Evolutionary conservation across 2,329 filamentous ascomycete genomes (phyloP).

Genomic region (Herpotrichia juniperi): DNA sequence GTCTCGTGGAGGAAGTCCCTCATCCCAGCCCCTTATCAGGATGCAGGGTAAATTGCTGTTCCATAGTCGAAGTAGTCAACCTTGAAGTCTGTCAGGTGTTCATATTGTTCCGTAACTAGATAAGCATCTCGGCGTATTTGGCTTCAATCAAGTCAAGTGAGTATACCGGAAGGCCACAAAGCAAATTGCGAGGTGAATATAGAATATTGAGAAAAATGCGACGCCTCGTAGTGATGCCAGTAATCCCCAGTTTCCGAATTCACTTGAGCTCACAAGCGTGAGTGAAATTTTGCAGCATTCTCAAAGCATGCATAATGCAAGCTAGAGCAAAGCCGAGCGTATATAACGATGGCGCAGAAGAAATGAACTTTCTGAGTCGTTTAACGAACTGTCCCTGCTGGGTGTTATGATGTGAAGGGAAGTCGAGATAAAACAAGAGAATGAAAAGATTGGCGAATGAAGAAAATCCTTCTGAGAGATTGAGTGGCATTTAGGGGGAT

Average conservation of each 20-base stretch:
- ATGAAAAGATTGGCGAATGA: conserved; percentile 3
- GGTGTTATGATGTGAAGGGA: not conserved
- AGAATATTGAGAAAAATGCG: too few relatives aligned
- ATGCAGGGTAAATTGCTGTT: not conserved
- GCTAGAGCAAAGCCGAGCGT: not conserved
- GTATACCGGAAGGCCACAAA: not conserved
- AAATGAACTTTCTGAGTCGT: not conserved
- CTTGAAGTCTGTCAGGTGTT: not conserved
- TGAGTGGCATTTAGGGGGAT: conserved; percentile 3
- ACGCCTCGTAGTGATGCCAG: too few relatives aligned
- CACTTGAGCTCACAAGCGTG: too few relatives aligned
- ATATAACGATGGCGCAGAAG: not conserved
- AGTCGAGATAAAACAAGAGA: not conserved
- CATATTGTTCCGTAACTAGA: not conserved
- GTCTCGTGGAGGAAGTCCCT: not conserved
- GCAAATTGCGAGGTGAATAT: not conserved
- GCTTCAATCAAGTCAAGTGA: not conserved
- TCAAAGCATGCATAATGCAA: too few relatives aligned
- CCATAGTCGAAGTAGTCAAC: not conserved
- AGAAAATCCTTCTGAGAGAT: conserved; percentile 6
- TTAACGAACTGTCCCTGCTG: not conserved
- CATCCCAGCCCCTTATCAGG: not conserved
- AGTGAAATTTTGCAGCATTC: too few relatives aligned
- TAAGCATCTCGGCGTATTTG: not conserved
- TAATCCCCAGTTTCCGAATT: too few relatives aligned